Evolutionary conservation across 345 rosid genomes (phyloP).

Genomic region (Hibiscus trionum): DNA sequence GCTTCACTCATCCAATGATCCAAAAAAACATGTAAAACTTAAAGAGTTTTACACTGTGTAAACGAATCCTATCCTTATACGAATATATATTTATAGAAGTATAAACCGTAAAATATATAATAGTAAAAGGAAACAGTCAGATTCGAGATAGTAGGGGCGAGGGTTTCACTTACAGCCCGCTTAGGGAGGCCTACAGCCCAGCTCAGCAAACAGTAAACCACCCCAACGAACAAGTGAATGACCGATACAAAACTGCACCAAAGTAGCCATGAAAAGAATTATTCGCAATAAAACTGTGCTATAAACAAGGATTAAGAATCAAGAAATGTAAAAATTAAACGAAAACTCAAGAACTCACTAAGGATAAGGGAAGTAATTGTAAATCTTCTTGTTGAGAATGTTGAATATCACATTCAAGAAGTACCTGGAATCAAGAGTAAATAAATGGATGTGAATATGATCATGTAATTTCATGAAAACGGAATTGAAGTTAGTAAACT

Average conservation of each 20-base stretch:
- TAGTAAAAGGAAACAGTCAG: not conserved
- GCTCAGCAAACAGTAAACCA: constrained; percentile 76
- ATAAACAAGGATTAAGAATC: not conserved
- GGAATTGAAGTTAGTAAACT: not conserved
- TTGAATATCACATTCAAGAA: constrained; percentile 93
- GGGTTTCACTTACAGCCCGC: constrained; percentile 71
- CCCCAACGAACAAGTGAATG: constrained; percentile 89
- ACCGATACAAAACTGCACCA: constrained; percentile 86
- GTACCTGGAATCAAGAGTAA: constrained; percentile 35
- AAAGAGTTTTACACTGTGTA: no score
- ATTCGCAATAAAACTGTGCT: not conserved
- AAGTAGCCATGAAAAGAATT: not conserved
- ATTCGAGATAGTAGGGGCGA: not conserved
- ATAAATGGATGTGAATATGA: not conserved
- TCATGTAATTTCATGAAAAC: not conserved
- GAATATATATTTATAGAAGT: no score
- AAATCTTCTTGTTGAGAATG: constrained; percentile 95
- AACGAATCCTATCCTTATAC: no score
- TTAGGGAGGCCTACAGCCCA: constrained; percentile 93
- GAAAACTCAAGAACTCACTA: constrained; percentile 46
- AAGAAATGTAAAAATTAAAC: not conserved
- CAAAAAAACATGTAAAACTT: no score
- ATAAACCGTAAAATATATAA: no score
- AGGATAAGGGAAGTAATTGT: constrained; percentile 95
- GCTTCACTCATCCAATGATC: no score